Base-by-base conservation (phyloP, 1,284 basidiomycete genomes). In the Ganoderma leucocontextum region DNA sequence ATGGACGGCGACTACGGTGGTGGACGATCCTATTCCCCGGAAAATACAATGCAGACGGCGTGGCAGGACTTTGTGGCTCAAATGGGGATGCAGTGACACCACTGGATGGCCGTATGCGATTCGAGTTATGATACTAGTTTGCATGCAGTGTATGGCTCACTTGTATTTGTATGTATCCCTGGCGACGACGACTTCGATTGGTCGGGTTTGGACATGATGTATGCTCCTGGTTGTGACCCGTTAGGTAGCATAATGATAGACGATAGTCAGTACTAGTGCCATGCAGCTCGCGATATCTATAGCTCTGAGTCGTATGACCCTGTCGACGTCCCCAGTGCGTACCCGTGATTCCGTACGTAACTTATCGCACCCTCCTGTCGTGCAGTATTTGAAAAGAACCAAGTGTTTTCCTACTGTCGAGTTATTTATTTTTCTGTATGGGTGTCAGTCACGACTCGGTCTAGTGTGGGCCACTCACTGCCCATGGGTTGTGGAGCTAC, bases 11-110 rank as follows among this genome's bases (percentile, higher is more conserved):
- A 75, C 39, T 70, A 73, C 19, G 59, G 59, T 8, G 64, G 66
- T n/a, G 72, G 73, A n/a, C 70, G 76, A 62, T 75, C 76, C 53
- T 79, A 78, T 63, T 79, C 78, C 15, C 75, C 78, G 9, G 78
- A 78, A 38, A 71, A 73, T 38, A 80, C 69, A 52, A 76, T 80
- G 76, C 80, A 82, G 64, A 78, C 70, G 10, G 75, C 78, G 0
- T 83, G 82, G 82, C 78, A 81, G 70, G 81, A 82, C 66, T 81
- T 83, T 55, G 80, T 83, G 4, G 76, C 79, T 33, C 80, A 81
- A 73, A 78, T 82, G 71, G 78, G 78, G 41, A 78, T 79, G 74
- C 62, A 57, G 38, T 72, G 68, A 73, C 22, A 52, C 2, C 25
- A 25, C 6, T 25, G 9, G 19, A 25, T 22, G 38, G 12, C 36